Base-by-base conservation (phyloP, 2,329 filamentous ascomycete genomes). In the Xylaria hypoxylon region DNA sequence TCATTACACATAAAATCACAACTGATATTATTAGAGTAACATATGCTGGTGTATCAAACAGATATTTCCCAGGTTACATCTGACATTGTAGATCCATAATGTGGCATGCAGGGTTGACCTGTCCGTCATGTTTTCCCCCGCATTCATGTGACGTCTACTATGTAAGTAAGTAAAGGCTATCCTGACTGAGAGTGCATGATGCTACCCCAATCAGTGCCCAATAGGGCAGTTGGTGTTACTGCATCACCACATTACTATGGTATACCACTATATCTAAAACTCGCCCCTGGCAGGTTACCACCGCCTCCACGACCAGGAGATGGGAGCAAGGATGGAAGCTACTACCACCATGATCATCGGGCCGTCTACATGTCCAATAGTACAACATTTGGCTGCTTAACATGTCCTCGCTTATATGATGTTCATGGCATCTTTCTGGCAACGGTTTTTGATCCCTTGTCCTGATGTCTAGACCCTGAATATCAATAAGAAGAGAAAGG, bases 161-260 rank as follows among this genome's bases (percentile, higher is more conserved):
- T n/a, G n/a, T n/a, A n/a, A n/a, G n/a, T n/a, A 11, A 33, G 44
- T 47, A 24, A 7, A 59, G 42, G 15, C 40, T 8, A 35, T 33
- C n/a, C 31, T 22, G 26, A 33, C 6, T 19, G 45, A 48, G 51
- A 35, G 51, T 51, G 55, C 55, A 62, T 52, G 35, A 65, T 59
- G 33, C 59, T 68, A 68, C 48, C 65, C 62, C 53, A n/a, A n/a
- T n/a, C n/a, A n/a, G n/a, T n/a, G n/a, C n/a, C n/a, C n/a, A 55
- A 68, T 55, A 44, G 22, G 65, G 61, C 51, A 68, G 57, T 47
- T 61, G 26, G 60, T 59, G 52, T 51, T 24, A 58, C 55, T 38
- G 5, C 22, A 62, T 61, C 19, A 24, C 40, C 17, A 33, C 28
- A 47, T 40, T 26, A 53, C 40, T 40, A 31, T n/a, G n/a, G n/a